Conservation (phyloP, 257 asterid genomes). For the Solanum megistacrolobum region DNA sequence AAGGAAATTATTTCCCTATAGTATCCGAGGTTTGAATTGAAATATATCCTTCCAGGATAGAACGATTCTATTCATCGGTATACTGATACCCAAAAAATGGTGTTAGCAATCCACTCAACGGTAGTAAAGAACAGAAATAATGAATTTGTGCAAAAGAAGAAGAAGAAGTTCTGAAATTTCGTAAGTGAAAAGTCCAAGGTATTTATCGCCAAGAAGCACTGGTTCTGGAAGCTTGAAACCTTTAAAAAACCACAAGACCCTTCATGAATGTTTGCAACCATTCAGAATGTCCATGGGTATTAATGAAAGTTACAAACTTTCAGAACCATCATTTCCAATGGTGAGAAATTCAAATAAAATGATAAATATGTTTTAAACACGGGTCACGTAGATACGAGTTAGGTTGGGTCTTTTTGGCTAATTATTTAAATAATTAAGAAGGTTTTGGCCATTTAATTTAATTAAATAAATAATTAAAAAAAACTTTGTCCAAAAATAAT, state of each 20-base stretch:
- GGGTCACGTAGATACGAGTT: neutral
- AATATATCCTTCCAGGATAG: too few relatives aligned
- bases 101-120: neutral
- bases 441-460: neutral
- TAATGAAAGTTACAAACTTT: too few relatives aligned
- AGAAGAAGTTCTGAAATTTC: too few relatives aligned
- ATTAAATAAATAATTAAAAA: too few relatives aligned
- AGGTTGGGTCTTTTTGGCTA: neutral
- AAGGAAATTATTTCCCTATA: too few relatives aligned
- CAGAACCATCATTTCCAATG: neutral
- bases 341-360: too few relatives aligned
- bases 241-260: too few relatives aligned
- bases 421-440: too few relatives aligned
- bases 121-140: fast-evolving
- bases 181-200: neutral
- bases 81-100: neutral
- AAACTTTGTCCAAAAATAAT: neutral
- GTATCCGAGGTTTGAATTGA: neutral
- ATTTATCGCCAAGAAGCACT: neutral
- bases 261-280: too few relatives aligned
- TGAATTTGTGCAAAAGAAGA: neutral
- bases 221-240: too few relatives aligned
- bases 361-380: neutral
- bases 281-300: too few relatives aligned
- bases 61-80: too few relatives aligned